phyloP scores from a whole-genome alignment of 257 asterid species.

The Nicotiana undulata region DNA sequence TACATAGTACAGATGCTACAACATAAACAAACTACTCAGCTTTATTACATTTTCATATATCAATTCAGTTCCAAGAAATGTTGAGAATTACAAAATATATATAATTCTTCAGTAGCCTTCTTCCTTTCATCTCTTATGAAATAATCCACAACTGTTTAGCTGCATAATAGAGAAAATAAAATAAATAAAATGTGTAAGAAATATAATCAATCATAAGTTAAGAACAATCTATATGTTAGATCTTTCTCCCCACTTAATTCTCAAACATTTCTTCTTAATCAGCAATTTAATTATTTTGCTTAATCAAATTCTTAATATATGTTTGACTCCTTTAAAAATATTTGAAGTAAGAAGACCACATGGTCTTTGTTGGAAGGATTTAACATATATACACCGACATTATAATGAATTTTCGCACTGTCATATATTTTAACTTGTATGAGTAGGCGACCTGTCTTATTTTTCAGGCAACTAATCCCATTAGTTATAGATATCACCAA shows the following conservation, averaged over 20 bases:
- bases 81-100: neutral
- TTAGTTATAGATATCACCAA: no score
- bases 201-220: neutral
- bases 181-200: neutral
- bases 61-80: neutral
- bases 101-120: no score
- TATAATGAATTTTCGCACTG: no score
- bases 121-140: neutral
- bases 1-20: neutral
- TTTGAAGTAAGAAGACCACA: no score
- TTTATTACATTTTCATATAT: neutral
- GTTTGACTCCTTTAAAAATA: no score
- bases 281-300: neutral
- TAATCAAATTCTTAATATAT: neutral
- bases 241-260: neutral
- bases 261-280: neutral
- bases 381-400: no score
- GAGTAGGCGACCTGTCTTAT: no score
- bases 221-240: neutral
- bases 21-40: neutral
- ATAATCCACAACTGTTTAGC: conserved; percentile 36
- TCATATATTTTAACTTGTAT: no score
- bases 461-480: no score
- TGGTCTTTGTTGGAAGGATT: no score
- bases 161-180: conserved; percentile 14